Conservation (phyloP, 208 protist species). For the Leishmania major region DNA sequence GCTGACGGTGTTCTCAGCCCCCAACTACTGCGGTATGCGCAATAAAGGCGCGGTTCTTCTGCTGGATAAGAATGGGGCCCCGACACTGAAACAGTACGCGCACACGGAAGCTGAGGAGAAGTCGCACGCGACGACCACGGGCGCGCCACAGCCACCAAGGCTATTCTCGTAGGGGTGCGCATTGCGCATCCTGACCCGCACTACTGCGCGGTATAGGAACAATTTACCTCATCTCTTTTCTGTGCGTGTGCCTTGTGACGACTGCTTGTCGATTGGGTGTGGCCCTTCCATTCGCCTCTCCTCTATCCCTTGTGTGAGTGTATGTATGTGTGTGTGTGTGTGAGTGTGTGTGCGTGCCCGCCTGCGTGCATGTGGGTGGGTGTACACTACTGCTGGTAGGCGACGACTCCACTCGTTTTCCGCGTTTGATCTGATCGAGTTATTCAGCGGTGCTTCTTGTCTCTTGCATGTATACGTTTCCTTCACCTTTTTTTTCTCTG, state of each 20-base stretch:
- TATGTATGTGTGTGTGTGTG: background rate
- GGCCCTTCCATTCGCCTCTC: background rate
- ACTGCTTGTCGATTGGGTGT: background rate
- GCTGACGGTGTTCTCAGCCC: slow-evolving; percentile 99
- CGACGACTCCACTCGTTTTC: background rate
- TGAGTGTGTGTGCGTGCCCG: background rate
- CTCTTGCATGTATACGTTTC: background rate
- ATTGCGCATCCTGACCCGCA: background rate
- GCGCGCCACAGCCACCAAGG: slow-evolving; percentile 21
- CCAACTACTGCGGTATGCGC: slow-evolving; percentile 99
- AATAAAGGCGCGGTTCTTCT: slow-evolving; percentile 98
- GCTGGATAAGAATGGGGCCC: slow-evolving; percentile 48
- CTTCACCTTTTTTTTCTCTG: background rate
- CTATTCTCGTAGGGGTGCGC: slow-evolving; percentile 19
- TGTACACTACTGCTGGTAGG: background rate
- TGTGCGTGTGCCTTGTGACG: background rate
- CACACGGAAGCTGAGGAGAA: slow-evolving; percentile 20
- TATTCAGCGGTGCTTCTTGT: background rate
- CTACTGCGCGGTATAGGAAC: background rate
- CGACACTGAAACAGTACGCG: slow-evolving; percentile 74
- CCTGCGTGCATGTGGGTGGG: background rate
- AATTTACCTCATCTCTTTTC: background rate
- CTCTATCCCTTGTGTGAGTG: background rate
- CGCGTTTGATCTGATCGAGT: background rate
- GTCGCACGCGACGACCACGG: slow-evolving; percentile 12